Evolutionary conservation across 805 yeast genomes (phyloP).

Genomic region (Ascoidea rubescens): DNA sequence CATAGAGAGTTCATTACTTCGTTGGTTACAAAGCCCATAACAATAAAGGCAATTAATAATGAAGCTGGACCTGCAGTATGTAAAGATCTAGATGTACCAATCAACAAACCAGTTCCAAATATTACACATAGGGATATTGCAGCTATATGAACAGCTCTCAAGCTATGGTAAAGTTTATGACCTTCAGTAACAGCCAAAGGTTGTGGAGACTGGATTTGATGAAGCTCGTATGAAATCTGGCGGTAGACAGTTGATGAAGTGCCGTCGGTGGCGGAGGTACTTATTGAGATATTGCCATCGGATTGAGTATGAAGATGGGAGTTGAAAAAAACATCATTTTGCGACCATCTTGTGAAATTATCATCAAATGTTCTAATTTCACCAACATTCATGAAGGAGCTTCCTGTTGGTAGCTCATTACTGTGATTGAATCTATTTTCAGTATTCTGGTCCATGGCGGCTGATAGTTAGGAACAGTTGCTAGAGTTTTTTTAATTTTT

Average conservation of each 20-base stretch:
- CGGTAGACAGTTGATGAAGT: background rate
- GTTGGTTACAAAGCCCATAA: conserved; percentile 4
- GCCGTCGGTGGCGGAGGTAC: too few relatives aligned
- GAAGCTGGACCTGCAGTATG: conserved; percentile 64
- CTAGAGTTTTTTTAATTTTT: too few relatives aligned
- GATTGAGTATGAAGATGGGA: too few relatives aligned
- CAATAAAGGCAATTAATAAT: conserved; percentile 38
- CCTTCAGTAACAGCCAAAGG: background rate
- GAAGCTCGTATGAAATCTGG: background rate
- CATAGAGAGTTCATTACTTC: conserved; percentile 30
- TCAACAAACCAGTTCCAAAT: conserved; percentile 70
- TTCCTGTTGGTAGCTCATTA: too few relatives aligned
- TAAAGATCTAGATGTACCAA: conserved; percentile 55
- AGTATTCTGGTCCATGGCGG: too few relatives aligned
- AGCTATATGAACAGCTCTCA: conserved; percentile 2
- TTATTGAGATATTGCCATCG: too few relatives aligned
- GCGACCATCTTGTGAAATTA: too few relatives aligned
- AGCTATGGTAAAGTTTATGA: background rate
- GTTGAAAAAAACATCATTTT: too few relatives aligned
- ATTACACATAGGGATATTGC: conserved; percentile 8
- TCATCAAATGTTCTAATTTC: too few relatives aligned
- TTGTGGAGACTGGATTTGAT: background rate
- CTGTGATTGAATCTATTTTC: too few relatives aligned
- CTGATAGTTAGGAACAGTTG: too few relatives aligned
- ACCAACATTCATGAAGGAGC: too few relatives aligned